Evolutionary conservation across 352 stramenopile species (phyloP), one percentile per base, ranked within the genome.

Genomic region (Globisporangium orthogonon): DNA sequence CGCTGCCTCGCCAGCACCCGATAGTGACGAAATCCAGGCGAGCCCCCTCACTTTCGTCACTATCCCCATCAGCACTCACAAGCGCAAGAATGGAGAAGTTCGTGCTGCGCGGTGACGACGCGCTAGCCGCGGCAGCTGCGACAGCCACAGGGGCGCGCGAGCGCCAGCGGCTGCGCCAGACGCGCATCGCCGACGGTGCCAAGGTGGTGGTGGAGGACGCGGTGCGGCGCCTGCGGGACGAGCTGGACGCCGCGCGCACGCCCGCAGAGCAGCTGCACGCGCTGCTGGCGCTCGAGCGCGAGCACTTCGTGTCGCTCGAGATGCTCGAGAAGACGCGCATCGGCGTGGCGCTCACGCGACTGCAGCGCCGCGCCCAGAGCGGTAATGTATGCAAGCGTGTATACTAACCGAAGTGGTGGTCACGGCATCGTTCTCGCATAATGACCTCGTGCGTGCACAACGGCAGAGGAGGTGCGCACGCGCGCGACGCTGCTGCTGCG

Each of bases 241-340:
- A 90, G 54, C 61, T 92, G 28, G 78, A 92, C 33, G 73, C 71
- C 31, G 76, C 73, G 28, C 76, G 67, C 41, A 85, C 69, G 1
- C 61, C 59, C 1, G 52, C 46, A 37, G 76, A 78, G 29, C 86
- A 90, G 72, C 40, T 74, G 23, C 64, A 52, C 17, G 55, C 84
- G 1, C 55, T 92, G 11, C 67, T 77, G 11, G 71, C 67, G 45
- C 65, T 92, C n/a, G 79, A 87, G 47, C 54, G 31, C 28, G 47
- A 68, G 46, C 62, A 85, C 18, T 92, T 88, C 60, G 68, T 92
- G 35, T 92, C 83, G 49, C 73, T 92, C 18, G 83, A 92, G 60
- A 87, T 92, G 68, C 61, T 92, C 45, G 83, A 92, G 64, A 86
- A 92, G 65, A 92, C 79, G 17, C 44, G 57, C 7, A 78, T 82